Evolutionary conservation across 352 stramenopile genomes (phyloP).

Genomic region (Pythium sp.): DNA sequence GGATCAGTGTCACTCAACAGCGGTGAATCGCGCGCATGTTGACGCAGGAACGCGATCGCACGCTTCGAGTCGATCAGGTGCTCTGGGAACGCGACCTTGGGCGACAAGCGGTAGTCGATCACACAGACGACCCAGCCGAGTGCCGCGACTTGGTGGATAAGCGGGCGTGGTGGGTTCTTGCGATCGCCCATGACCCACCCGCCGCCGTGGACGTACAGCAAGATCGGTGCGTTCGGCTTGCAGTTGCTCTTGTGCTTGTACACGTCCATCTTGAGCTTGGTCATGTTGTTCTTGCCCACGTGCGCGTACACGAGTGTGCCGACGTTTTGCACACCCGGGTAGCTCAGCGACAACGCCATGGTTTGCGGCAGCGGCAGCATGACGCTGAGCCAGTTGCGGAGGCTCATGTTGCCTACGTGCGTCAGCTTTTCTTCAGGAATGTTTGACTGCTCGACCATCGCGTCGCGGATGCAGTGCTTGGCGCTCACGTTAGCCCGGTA

Average conservation of each 20-base stretch:
- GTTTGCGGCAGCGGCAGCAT: slow-evolving; percentile 54
- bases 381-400: slow-evolving; percentile 47
- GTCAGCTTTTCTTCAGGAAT: slow-evolving; percentile 29
- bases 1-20: slow-evolving; percentile 36
- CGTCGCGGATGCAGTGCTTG: slow-evolving; percentile 36
- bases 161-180: slow-evolving; percentile 39
- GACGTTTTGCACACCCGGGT: slow-evolving; percentile 39
- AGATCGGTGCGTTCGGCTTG: slow-evolving; percentile 50
- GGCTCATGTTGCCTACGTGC: slow-evolving; percentile 38
- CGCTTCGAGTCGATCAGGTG: slow-evolving; percentile 68
- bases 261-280: slow-evolving; percentile 59
- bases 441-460: slow-evolving; percentile 29
- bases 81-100: slow-evolving; percentile 52
- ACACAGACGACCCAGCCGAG: slow-evolving; percentile 66
- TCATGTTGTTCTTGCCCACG: slow-evolving; percentile 52
- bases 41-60: slow-evolving; percentile 51
- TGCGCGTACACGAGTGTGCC: slow-evolving; percentile 47
- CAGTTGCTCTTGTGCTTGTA: slow-evolving; percentile 38
- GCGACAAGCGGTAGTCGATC: slow-evolving; percentile 69
- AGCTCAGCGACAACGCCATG: slow-evolving; percentile 42
- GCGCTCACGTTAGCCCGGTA: slow-evolving; percentile 44
- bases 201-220: slow-evolving; percentile 67
- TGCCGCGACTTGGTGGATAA: slow-evolving; percentile 52
- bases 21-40: slow-evolving; percentile 19
- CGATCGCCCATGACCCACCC: slow-evolving; percentile 64